Base-by-base conservation (phyloP, 306 rosid genomes). In the Gynostemma pentaphyllum region DNA sequence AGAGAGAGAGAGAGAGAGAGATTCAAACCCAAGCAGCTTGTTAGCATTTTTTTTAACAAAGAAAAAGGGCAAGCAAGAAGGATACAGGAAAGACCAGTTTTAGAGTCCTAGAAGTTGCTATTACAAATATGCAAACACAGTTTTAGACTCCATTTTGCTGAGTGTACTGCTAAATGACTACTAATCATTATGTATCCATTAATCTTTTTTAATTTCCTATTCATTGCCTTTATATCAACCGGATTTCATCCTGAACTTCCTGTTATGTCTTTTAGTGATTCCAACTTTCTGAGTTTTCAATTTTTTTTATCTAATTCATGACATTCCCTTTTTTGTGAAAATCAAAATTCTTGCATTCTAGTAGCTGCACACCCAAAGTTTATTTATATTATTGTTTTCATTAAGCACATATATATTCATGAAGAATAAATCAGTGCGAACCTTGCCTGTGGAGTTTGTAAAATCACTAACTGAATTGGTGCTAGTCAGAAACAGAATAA, bases 111-210 rank as follows among this genome's bases (percentile, higher is more conserved):
- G 42, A 29, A 54, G 62, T 55, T 55, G 45, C 46, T 37, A 34
- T 59, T 59, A 59, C 46, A 6, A 59, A 59, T 36, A 4, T 59
- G 47, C 46, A 59, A 34, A 59, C 32, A 37, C 19, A 59, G 30
- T 46, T 12, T 37, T n/a, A n/a, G n/a, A n/a, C 30, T 37, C 30
- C 18, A 36, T 37, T 59, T 11, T 4, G 21, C 46, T 36, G 64
- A 59, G 12, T 59, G 13, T 59, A n/a, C n/a, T n/a, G n/a, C n/a
- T n/a, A 36, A 36, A 59, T 21, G 19, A 27, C 30, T 57, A 11
- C 64, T 16, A 36, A 36, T 10, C 12, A 57, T 57, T 55, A 7
- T 36, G 46, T 26, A 30, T 8, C 30, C 42, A 32, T 45, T 19
- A 34, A 57, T 19, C 36, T 9, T 10, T 57, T 34, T 57, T 6